These are phyloP conservation scores for Bacterosira constricta DNA, from an alignment of 108 stramenopile species.

Conservation along the genomic window DNA sequence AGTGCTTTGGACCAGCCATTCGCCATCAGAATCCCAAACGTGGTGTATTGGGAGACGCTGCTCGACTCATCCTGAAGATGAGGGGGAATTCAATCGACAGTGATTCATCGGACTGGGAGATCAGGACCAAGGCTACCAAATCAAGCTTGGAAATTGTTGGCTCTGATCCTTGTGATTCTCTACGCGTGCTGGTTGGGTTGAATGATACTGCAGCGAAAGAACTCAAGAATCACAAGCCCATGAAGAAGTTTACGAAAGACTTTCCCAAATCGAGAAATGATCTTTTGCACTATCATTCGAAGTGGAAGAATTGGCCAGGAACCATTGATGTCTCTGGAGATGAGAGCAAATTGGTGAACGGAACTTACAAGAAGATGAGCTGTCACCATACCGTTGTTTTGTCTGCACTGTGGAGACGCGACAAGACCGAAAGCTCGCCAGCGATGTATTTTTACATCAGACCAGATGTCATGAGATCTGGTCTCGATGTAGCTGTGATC, in stretches of 20 bases:
- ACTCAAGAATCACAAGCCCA: constrained; percentile 28
- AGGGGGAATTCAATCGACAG: constrained; percentile 4
- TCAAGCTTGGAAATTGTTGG: constrained; percentile 30
- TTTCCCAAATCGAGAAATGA: constrained; percentile 43
- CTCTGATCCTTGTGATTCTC: constrained; percentile 26
- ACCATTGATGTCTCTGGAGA: constrained; percentile 33
- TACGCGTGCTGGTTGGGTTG: constrained; percentile 43
- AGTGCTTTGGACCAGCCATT: constrained; percentile 58
- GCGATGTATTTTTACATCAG: constrained; percentile 39
- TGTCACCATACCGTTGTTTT: constrained; percentile 40
- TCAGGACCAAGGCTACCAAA: constrained; percentile 9
- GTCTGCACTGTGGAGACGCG: constrained; percentile 46
- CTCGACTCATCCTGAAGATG: constrained; percentile 33
- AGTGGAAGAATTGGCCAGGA: constrained; percentile 51
- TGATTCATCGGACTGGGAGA: constrained; percentile 28
- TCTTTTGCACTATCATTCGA: constrained; percentile 40
- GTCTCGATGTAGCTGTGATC: constrained; percentile 46
- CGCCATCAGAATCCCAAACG: constrained; percentile 49
- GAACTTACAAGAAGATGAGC: constrained; percentile 40
- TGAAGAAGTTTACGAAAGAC: constrained; percentile 19
- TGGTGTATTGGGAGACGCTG: constrained; percentile 41
- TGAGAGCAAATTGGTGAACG: constrained; percentile 30
- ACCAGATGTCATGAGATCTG: constrained; percentile 44
- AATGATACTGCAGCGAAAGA: constrained; percentile 34
- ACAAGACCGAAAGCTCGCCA: constrained; percentile 11